These are phyloP conservation scores for Fonsecaea pugnacius DNA, from an alignment of 2,329 filamentous ascomycete species.

Conservation along the genomic window DNA sequence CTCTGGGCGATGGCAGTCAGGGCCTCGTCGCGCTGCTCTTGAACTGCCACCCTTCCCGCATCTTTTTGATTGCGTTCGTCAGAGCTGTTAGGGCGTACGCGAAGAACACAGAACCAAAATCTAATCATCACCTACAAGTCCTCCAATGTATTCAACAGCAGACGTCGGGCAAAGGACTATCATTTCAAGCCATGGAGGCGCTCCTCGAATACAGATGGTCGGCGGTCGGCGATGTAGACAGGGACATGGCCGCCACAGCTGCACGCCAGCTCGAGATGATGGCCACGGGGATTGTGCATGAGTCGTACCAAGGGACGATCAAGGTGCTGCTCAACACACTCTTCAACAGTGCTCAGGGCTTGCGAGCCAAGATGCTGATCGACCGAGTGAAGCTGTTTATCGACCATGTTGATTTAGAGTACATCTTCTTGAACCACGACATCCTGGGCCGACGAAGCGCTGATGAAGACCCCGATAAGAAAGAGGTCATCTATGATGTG, in stretches of 20 bases:
- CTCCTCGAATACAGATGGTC: slow-evolving; percentile 33
- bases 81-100: slow-evolving; percentile 32
- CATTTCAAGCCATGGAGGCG: slow-evolving; percentile 33
- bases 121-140: slow-evolving; percentile 56
- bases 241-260: slow-evolving; percentile 29
- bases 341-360: slow-evolving; percentile 67
- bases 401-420: slow-evolving; percentile 29
- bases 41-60: slow-evolving; percentile 74
- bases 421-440: slow-evolving; percentile 58
- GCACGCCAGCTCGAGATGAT: slow-evolving; percentile 37
- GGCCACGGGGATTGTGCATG: slow-evolving; percentile 33
- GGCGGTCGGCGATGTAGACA: slow-evolving; percentile 38
- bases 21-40: slow-evolving; percentile 60
- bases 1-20: slow-evolving; percentile 34
- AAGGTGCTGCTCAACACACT: slow-evolving; percentile 68
- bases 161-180: slow-evolving; percentile 34
- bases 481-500: slow-evolving; percentile 31
- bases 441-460: slow-evolving; percentile 20
- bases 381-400: slow-evolving; percentile 67
- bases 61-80: slow-evolving; percentile 67
- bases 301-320: slow-evolving; percentile 53
- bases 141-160: slow-evolving; percentile 53
- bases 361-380: slow-evolving; percentile 63
- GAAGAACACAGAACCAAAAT: slow-evolving; percentile 59
- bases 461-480: slow-evolving; percentile 4